Conservation (phyloP, 2,329 filamentous ascomycete genomes). For the Phialophora tarda region DNA sequence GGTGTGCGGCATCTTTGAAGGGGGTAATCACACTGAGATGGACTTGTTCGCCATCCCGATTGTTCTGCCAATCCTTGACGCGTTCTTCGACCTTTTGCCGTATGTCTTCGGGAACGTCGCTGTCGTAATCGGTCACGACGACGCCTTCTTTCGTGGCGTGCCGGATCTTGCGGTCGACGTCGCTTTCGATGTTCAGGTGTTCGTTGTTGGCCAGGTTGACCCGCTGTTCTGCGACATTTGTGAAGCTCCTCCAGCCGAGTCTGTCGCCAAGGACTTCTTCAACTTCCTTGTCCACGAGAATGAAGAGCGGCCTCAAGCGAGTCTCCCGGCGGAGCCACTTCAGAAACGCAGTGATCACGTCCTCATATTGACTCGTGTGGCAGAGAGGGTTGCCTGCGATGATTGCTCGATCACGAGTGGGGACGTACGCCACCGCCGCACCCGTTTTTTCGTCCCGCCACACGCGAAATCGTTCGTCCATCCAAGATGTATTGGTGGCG, state of each 20-base stretch:
- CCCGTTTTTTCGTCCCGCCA: conserved; percentile 76
- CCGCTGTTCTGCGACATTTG: conserved; percentile 78
- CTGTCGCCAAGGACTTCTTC: conserved; percentile 74
- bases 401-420: conserved; percentile 73
- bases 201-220: conserved; percentile 68
- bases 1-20: conserved; percentile 76
- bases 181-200: conserved; percentile 60
- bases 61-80: conserved; percentile 73
- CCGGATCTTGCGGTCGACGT: conserved; percentile 69
- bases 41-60: conserved; percentile 77
- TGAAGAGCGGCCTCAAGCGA: conserved; percentile 74
- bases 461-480: conserved; percentile 78
- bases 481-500: conserved; percentile 83
- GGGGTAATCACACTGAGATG: conserved; percentile 81
- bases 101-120: conserved; percentile 64
- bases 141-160: conserved; percentile 77
- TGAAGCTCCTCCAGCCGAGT: conserved; percentile 78
- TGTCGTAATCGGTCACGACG: conserved; percentile 71
- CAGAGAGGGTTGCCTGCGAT: conserved; percentile 80
- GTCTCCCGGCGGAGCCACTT: conserved; percentile 65
- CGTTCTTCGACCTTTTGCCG: conserved; percentile 67
- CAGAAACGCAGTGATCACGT: conserved; percentile 71
- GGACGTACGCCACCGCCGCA: conserved; percentile 76
- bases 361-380: conserved; percentile 70
- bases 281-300: conserved; percentile 71